Evolutionary conservation across 768 basidiomycete species (phyloP), one percentile per base, ranked within the genome.

Genomic region (Lactifluus pinguis): DNA sequence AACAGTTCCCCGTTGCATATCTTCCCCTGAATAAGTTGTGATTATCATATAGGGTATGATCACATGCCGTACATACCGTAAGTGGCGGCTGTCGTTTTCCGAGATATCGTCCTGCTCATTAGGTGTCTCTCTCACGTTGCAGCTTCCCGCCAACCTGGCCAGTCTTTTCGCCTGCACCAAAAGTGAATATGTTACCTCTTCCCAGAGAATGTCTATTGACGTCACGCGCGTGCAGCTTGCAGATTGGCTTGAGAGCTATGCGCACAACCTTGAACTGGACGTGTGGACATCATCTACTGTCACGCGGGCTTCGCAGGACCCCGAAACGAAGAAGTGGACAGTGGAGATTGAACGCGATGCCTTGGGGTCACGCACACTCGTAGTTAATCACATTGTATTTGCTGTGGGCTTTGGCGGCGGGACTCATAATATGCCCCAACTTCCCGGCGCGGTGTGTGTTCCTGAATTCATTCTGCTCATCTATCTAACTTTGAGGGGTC

Each of bases 191-290:
- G 6, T 15, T 1, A 2, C n/a, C 25, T 53, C n/a, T 13, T 3
- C n/a, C 15, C 9, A 13, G 1, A 3, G 14, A 0, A 9, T 36
- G 48, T 11, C 36, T 8, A 36, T 48, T 62, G 56, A 62, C 47
- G 9, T 21, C 25, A 42, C 17, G 9, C 6, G 39, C 41, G n/a
- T 32, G 50, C 67, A 84, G 78, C 70, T 87, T 14, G 86, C 84
- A 0, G 80, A 83, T 61, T 87, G 84, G 83, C 75, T 88, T 3
- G 86, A 87, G 70, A 75, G 71, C 58, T 87, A 86, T 67, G 83
- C 82, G 1, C 76, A 80, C 11, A 67, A 75, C 2, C 70, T 87
- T 59, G 86, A 86, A 61, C 72, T 87, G 56, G 82, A 85, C 64
- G 77, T 83, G 6, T 86, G 85, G 85, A 81, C 78, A n/a, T 79